phyloP scores from a whole-genome alignment of 352 stramenopile species.

The Phytopythium sindhum region DNA sequence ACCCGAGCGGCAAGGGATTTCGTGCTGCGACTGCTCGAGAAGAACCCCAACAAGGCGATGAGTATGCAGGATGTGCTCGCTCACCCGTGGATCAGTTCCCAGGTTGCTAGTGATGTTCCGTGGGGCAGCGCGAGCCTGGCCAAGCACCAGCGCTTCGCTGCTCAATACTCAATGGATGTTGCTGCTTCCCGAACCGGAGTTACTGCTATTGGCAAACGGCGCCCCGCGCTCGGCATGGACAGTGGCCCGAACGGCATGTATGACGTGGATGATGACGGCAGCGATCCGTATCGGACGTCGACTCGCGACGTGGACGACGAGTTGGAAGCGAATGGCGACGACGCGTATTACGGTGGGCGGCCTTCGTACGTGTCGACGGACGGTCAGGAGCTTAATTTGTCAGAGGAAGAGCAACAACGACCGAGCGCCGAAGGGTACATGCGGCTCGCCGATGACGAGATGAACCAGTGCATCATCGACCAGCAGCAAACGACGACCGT shows the following conservation, averaged over 20 bases:
- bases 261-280: constrained; percentile 3
- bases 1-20: constrained; percentile 73
- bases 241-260: neutral
- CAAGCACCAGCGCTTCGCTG: constrained; percentile 40
- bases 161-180: constrained; percentile 42
- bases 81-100: constrained; percentile 66
- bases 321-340: constrained; percentile 3
- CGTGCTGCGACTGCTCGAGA: constrained; percentile 51
- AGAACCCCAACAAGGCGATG: constrained; percentile 40
- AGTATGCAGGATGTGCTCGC: constrained; percentile 52
- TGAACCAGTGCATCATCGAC: neutral
- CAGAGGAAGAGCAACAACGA: constrained; percentile 32
- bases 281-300: neutral
- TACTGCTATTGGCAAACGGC: neutral
- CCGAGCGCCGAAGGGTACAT: constrained; percentile 77
- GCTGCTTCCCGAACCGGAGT: constrained; percentile 10
- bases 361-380: constrained; percentile 78
- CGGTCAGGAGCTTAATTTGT: constrained; percentile 32
- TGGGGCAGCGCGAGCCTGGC: constrained; percentile 45
- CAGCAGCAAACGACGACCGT: neutral
- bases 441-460: constrained; percentile 49
- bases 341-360: constrained; percentile 27
- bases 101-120: constrained; percentile 35
- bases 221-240: neutral
- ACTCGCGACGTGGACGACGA: constrained; percentile 12